Evolutionary conservation across 148 eudicot species (phyloP).

Genomic region (Heliamphora exappendiculata): DNA sequence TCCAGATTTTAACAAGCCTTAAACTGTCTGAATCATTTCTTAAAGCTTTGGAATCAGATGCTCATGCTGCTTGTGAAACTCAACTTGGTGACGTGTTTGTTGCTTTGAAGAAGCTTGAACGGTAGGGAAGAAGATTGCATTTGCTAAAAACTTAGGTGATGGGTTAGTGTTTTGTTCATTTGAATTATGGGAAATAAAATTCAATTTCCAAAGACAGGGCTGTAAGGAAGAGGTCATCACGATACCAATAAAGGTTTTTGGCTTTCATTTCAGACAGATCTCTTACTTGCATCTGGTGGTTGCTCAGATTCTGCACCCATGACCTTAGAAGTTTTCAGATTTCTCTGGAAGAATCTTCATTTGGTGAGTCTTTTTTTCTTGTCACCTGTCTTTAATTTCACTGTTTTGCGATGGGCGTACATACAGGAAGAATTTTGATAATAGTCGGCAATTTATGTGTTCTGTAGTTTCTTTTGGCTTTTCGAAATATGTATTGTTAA

Average conservation of each 20-base stretch:
- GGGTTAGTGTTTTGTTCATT: background rate
- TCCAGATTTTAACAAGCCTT: slow-evolving; percentile 42
- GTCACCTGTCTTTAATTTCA: background rate
- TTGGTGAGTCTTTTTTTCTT: background rate
- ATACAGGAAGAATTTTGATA: background rate
- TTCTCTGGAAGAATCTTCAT: background rate
- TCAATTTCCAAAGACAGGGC: background rate
- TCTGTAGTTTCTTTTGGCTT: background rate
- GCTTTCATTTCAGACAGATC: background rate
- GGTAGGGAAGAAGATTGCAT: background rate
- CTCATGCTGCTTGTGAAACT: slow-evolving; percentile 55
- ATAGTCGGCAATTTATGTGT: background rate
- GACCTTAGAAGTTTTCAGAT: background rate
- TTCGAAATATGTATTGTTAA: background rate
- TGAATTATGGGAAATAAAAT: background rate
- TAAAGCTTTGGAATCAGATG: slow-evolving; percentile 53
- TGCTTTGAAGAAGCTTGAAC: slow-evolving; percentile 47
- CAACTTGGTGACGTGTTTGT: slow-evolving; percentile 72
- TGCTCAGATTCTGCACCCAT: background rate
- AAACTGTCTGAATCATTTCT: slow-evolving; percentile 51
- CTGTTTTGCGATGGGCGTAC: background rate
- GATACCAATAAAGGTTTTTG: background rate
- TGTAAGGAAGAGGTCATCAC: background rate
- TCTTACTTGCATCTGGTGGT: background rate
- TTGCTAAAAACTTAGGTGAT: background rate